Conservation (phyloP, 139 green algal genomes). For the Tetradesmus lagerheimii region DNA sequence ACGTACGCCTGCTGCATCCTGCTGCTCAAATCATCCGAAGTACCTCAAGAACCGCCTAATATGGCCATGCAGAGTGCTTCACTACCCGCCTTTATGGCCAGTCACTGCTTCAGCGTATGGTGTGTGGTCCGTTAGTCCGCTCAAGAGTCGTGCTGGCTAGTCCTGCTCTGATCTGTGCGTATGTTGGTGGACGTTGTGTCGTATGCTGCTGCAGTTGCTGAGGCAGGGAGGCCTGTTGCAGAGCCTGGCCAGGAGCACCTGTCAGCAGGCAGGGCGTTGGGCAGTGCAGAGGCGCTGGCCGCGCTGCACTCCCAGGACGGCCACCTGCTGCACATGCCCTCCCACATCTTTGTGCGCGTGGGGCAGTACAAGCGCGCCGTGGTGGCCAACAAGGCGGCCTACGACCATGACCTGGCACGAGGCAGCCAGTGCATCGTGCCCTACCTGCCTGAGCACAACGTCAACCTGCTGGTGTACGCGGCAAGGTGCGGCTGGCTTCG, state of each 20-base stretch:
- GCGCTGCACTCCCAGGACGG: conserved; percentile 22
- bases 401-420: conserved; percentile 46
- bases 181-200: no score
- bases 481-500: conserved; percentile 38
- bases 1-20: not conserved
- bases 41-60: no score
- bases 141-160: no score
- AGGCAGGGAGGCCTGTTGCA: conserved; percentile 43
- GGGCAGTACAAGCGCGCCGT: conserved; percentile 59
- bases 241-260: conserved; percentile 28
- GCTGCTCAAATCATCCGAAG: not conserved
- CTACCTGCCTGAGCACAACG: conserved; percentile 63
- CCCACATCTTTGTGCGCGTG: conserved; percentile 32
- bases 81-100: no score
- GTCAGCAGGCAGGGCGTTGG: conserved; percentile 43
- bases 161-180: no score
- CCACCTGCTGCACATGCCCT: conserved; percentile 69
- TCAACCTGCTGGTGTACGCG: conserved; percentile 65
- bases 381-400: conserved; percentile 57
- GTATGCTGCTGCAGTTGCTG: conserved; percentile 50
- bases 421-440: conserved; percentile 44
- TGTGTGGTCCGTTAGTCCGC: no score
- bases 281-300: conserved; percentile 46
- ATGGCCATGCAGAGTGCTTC: no score
- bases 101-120: no score